These are phyloP conservation scores for Colletotrichum phormii DNA, from an alignment of 2,329 filamentous ascomycete species.

Conservation along the genomic window DNA sequence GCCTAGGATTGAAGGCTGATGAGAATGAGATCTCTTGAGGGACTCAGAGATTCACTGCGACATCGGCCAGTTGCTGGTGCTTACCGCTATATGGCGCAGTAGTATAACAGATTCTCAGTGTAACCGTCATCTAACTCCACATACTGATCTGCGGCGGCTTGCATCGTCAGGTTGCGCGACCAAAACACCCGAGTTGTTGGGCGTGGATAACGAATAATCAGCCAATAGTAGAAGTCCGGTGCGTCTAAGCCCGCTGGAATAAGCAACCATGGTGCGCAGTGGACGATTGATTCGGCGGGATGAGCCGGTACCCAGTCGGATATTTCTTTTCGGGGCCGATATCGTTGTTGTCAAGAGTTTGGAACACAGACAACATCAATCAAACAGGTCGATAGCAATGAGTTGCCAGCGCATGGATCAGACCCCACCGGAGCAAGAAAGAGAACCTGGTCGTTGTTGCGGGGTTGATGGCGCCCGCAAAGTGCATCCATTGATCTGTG, in stretches of 20 bases:
- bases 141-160: slow-evolving; percentile 33
- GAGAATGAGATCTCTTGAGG: background rate
- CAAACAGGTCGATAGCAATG: background rate
- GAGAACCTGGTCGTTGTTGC: background rate
- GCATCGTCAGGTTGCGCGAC: slow-evolving; percentile 10
- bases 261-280: slow-evolving; percentile 8
- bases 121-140: slow-evolving; percentile 1
- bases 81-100: background rate
- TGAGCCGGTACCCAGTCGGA: background rate
- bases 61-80: background rate
- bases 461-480: background rate
- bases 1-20: background rate
- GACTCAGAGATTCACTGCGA: background rate
- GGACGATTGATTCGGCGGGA: background rate
- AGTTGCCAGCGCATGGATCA: slow-evolving; percentile 27
- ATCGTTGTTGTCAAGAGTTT: background rate
- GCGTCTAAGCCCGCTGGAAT: background rate
- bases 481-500: background rate
- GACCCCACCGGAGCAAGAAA: background rate
- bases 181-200: background rate
- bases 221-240: background rate
- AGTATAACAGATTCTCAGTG: background rate
- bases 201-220: background rate
- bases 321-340: background rate
- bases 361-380: background rate